These are phyloP conservation scores for Fusarium chuoi DNA, from an alignment of 2,329 filamentous ascomycete genomes.

Conservation along the genomic window DNA sequence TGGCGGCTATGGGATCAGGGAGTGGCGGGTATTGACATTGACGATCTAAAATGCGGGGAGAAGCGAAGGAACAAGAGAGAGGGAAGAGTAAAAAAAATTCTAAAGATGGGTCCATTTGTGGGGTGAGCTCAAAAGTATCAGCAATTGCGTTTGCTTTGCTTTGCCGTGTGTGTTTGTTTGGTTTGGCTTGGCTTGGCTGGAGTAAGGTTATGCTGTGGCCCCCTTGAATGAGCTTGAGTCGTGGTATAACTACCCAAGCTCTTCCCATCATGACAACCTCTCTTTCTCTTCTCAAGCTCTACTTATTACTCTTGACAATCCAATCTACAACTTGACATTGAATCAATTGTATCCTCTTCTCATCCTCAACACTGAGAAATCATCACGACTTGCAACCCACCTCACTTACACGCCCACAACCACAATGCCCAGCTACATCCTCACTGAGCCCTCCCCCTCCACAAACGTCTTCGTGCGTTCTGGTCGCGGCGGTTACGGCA, in stretches of 20 bases:
- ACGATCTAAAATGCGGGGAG: conserved; percentile 38
- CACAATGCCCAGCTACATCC: conserved; percentile 47
- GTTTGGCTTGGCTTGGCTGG: not conserved
- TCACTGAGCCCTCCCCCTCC: conserved; percentile 48
- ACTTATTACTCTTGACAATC: not conserved
- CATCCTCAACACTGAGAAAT: not conserved
- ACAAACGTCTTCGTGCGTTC: conserved; percentile 56
- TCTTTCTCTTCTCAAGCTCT: conserved; percentile 5
- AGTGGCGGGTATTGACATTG: conserved; percentile 2
- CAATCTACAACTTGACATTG: not conserved
- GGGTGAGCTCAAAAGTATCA: conserved; percentile 32
- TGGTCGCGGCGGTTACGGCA: conserved; percentile 67
- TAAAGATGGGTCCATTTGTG: conserved; percentile 36
- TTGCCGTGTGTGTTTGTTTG: not conserved
- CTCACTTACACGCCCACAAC: conserved; percentile 21
- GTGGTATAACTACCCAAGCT: conserved; percentile 40
- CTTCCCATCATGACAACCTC: conserved; percentile 36
- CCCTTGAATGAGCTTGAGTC: not conserved
- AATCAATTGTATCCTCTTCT: not conserved
- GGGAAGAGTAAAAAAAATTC: not conserved
- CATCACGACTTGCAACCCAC: not conserved
- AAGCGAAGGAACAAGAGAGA: conserved; percentile 1
- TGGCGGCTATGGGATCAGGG: not conserved
- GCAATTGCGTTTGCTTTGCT: conserved; percentile 27
- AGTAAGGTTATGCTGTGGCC: not conserved